A percentile compares a stretch with the other conserved stretches of the same genome.
These are phyloP conservation scores for Fusarium stilboides DNA, from an alignment of 2,329 filamentous ascomycete species.

Conservation along the genomic window DNA sequence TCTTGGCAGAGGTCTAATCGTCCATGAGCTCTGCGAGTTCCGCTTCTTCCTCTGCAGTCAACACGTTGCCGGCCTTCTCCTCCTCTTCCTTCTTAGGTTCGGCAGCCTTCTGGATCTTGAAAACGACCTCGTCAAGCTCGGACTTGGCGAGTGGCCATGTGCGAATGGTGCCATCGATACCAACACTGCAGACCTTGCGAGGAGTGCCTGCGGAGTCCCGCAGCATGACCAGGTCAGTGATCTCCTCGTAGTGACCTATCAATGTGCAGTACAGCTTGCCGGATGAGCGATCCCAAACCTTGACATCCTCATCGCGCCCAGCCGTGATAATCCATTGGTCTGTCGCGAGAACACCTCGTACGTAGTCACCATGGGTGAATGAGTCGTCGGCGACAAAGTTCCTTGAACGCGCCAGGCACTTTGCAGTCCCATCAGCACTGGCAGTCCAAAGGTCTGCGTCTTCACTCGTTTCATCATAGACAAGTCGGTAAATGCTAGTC, in stretches of 20 bases:
- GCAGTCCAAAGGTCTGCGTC: conserved; percentile 90
- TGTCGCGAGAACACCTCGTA: conserved; percentile 83
- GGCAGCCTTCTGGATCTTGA: conserved; percentile 61
- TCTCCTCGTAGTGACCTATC: conserved; percentile 91
- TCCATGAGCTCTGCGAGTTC: conserved; percentile 94
- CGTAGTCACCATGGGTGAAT: conserved; percentile 89
- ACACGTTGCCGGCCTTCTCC: conserved; percentile 62
- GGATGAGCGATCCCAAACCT: conserved; percentile 85
- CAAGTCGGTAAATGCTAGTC: conserved; percentile 87
- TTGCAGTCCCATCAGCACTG: conserved; percentile 89
- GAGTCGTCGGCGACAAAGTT: conserved; percentile 80
- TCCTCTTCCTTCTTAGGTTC: conserved; percentile 68
- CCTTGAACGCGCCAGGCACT: conserved; percentile 79
- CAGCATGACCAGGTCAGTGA: conserved; percentile 83
- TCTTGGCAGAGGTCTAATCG: conserved; percentile 59
- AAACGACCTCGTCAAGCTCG: conserved; percentile 65
- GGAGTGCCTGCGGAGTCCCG: conserved; percentile 54
- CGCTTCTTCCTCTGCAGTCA: conserved; percentile 93
- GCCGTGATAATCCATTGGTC: conserved; percentile 88
- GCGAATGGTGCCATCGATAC: conserved; percentile 91
- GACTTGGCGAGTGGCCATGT: conserved; percentile 82
- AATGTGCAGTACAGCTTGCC: conserved; percentile 82
- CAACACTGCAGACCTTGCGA: conserved; percentile 80
- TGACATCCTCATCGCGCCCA: conserved; percentile 91
- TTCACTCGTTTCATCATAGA: conserved; percentile 75